phyloP scores from a whole-genome alignment of 2,329 filamentous ascomycete genomes.

The Rhynchosporium agropyri region DNA sequence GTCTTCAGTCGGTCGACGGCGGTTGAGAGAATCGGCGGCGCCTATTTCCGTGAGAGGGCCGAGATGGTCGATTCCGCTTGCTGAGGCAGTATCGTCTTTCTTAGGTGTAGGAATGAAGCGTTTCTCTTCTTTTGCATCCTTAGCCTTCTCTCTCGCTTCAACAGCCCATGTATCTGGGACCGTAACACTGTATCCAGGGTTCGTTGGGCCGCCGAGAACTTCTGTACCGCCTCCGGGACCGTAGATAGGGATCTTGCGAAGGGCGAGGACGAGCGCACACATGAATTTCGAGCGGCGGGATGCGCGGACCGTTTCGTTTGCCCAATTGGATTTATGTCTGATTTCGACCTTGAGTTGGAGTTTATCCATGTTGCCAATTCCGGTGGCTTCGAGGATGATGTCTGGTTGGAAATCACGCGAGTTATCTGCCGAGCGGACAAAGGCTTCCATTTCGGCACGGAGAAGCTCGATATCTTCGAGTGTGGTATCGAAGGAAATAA shows the following conservation, averaged over 20 bases:
- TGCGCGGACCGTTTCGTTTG: slow-evolving; percentile 80
- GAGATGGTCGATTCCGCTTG: slow-evolving; percentile 31
- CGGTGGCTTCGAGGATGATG: slow-evolving; percentile 74
- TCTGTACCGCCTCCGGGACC: slow-evolving; percentile 74
- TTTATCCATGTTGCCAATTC: slow-evolving; percentile 86
- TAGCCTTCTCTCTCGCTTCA: slow-evolving; percentile 61
- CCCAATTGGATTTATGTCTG: slow-evolving; percentile 91
- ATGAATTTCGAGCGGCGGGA: slow-evolving; percentile 93
- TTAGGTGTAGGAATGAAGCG: slow-evolving; percentile 61
- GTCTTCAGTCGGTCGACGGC: slow-evolving; percentile 33
- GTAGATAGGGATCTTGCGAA: slow-evolving; percentile 86
- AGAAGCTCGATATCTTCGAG: slow-evolving; percentile 90
- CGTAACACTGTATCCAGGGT: slow-evolving; percentile 79
- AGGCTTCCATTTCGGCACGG: slow-evolving; percentile 80
- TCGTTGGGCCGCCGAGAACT: slow-evolving; percentile 64
- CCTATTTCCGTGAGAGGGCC: slow-evolving; percentile 40
- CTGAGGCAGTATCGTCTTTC: slow-evolving; percentile 20
- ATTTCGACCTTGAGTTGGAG: slow-evolving; percentile 81
- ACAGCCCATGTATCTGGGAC: slow-evolving; percentile 71
- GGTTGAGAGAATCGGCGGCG: slow-evolving; percentile 48
- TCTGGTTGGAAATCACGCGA: slow-evolving; percentile 88
- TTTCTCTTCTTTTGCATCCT: slow-evolving; percentile 62
- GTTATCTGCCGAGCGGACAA: slow-evolving; percentile 83
- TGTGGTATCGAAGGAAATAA: slow-evolving; percentile 80
- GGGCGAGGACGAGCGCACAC: slow-evolving; percentile 83